These are phyloP conservation scores for Myxozyma kluyveri DNA, from an alignment of 805 yeast genomes.

Conservation along the genomic window DNA sequence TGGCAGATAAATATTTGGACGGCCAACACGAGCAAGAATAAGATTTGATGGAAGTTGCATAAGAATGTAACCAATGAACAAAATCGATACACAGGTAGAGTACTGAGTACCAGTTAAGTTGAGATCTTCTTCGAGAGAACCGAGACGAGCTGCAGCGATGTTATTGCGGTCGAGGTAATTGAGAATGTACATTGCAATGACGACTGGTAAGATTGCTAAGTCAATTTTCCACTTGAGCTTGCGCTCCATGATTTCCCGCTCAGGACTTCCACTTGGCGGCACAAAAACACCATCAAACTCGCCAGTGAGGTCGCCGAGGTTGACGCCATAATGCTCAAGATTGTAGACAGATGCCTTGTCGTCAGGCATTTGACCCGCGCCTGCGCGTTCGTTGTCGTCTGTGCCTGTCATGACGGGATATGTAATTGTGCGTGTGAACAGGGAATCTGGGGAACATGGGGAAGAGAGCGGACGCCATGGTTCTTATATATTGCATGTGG, in stretches of 20 bases:
- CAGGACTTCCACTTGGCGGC: slow-evolving; percentile 40
- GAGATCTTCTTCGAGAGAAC: slow-evolving; percentile 44
- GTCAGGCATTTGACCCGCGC: background rate
- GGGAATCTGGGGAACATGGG: background rate
- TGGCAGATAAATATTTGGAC: slow-evolving; percentile 52
- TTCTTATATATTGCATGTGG: no score
- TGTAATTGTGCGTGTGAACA: background rate
- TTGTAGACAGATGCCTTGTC: no score
- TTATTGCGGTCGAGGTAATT: slow-evolving; percentile 51
- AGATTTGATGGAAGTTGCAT: slow-evolving; percentile 52
- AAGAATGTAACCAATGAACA: slow-evolving; percentile 50
- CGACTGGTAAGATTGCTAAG: slow-evolving; percentile 49
- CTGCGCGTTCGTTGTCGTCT: background rate
- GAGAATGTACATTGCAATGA: slow-evolving; percentile 51
- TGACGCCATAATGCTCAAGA: background rate
- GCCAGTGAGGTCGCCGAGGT: slow-evolving; percentile 10
- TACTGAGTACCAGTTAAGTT: slow-evolving; percentile 43
- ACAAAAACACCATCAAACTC: slow-evolving; percentile 30
- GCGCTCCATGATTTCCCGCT: slow-evolving; percentile 45
- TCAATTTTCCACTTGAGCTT: slow-evolving; percentile 51
- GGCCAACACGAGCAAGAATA: slow-evolving; percentile 47
- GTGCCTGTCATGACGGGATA: background rate
- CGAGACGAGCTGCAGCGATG: slow-evolving; percentile 49
- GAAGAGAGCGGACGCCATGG: no score
- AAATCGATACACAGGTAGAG: slow-evolving; percentile 51